Base-by-base conservation (phyloP, 2,329 filamentous ascomycete genomes). In the Penicillium sp. region DNA sequence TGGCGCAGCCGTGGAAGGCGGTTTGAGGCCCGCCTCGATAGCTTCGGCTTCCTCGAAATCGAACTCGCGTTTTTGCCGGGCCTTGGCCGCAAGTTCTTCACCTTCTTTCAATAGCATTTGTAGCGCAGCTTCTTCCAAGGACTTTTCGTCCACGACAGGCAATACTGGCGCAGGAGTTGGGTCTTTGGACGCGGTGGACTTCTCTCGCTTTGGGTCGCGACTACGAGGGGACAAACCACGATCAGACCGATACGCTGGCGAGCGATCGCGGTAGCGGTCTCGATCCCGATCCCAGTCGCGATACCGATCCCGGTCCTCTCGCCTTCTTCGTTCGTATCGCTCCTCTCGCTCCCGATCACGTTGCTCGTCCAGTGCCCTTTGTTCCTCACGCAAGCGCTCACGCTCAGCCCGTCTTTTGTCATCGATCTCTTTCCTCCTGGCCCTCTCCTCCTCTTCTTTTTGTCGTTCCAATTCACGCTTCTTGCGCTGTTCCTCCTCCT, bases 101-200 rank as follows among this genome's bases (percentile, higher is more conserved):
- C 83, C 82, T 70, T 86, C 84, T 63, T 78, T 79, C 22, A 86
- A 66, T 11, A 86, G 75, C 60, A 82, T 69, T 58, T 84, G 78
- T 54, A 86, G 73, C 11, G 84, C 84, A 39, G 81, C 77, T 61
- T 83, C 80, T 65, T 86, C 83, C 47, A 86, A 69, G 18, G 81
- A 78, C 69, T 85, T 84, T 58, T 85, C 82, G 57, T 80, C 78
- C 50, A 83, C 78, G 10, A 73, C 73, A 2, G 65, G 56, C 31
- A 60, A 54, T 39, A 60, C 57, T 43, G 67, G 62, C 3, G 70
- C 66, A n/a, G 69, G 69, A 2, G 71, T 72, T 4, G 72, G 68
- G 33, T 73, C 70, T 60, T 75, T 76, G 2, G 73, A 70, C 4
- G 71, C 68, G 35, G 65, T 60, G 14, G 73, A 69, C 47, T 67